phyloP scores from a whole-genome alignment of 2,329 filamentous ascomycete species.

The Fusarium irregulare region DNA sequence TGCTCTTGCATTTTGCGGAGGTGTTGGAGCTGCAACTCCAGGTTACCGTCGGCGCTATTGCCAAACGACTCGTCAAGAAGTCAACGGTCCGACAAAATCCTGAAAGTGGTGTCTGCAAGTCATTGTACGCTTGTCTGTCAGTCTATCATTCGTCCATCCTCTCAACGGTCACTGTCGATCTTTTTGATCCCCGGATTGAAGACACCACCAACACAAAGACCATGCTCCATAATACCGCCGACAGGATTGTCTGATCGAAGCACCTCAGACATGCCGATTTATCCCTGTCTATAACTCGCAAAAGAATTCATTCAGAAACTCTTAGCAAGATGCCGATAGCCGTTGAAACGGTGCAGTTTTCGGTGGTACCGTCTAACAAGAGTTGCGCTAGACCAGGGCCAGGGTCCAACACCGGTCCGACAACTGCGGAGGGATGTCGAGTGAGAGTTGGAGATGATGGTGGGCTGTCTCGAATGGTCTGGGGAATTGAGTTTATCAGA shows the following conservation, averaged over 20 bases:
- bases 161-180: conserved; percentile 1
- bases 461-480: neutral
- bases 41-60: conserved; percentile 5
- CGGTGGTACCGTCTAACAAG: conserved; percentile 16
- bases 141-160: conserved; percentile 3
- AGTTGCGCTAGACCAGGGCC: conserved; percentile 10
- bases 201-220: neutral
- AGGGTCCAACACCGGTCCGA: conserved; percentile 19
- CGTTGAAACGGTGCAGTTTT: conserved; percentile 25
- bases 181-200: neutral
- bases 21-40: neutral
- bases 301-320: neutral
- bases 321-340: conserved; percentile 21
- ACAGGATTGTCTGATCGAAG: neutral
- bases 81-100: conserved; percentile 18
- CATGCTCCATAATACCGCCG: conserved; percentile 26
- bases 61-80: neutral
- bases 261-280: neutral
- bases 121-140: neutral
- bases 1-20: neutral
- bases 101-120: neutral
- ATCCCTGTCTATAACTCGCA: neutral
- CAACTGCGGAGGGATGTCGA: conserved; percentile 1
- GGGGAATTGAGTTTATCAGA: neutral
- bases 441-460: conserved; percentile 1